A percentile compares a stretch with the other conserved stretches of the same genome.
Conservation (phyloP, 805 yeast genomes). For the Kuraishia cidri region DNA sequence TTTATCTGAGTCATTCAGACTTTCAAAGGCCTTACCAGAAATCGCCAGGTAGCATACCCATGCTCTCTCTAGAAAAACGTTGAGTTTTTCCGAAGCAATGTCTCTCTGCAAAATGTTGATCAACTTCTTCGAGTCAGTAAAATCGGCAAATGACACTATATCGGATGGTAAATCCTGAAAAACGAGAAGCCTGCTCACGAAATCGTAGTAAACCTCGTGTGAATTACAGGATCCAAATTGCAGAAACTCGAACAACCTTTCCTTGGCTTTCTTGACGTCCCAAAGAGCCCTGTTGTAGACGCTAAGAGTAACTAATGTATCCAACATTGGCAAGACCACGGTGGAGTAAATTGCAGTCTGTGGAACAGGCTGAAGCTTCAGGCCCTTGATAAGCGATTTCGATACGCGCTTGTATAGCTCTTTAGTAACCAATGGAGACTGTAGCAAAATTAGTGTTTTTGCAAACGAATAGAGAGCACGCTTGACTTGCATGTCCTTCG, state of each 20-base stretch:
- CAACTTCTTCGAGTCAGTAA: constrained; percentile 5
- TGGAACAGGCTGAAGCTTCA: constrained; percentile 22
- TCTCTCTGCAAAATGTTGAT: constrained; percentile 10
- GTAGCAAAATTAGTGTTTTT: constrained; percentile 15
- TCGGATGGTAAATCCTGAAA: constrained; percentile 3
- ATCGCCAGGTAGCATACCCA: constrained; percentile 17
- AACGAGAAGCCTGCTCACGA: constrained; percentile 12
- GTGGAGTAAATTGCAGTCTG: constrained; percentile 34
- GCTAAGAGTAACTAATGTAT: constrained; percentile 33
- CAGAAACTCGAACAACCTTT: constrained; percentile 35
- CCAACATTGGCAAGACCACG: constrained; percentile 37
- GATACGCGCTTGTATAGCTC: constrained; percentile 29
- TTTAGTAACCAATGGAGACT: constrained; percentile 12
- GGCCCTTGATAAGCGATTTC: constrained; percentile 32
- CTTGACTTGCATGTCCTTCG: constrained; percentile 30
- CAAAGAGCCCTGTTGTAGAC: constrained; percentile 39
- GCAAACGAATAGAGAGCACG: constrained; percentile 29
- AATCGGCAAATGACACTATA: constrained; percentile 1
- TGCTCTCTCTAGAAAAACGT: constrained; percentile 12
- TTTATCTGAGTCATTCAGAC: neutral
- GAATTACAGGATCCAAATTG: constrained; percentile 47
- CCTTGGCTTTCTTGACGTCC: constrained; percentile 39
- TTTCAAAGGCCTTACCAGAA: neutral
- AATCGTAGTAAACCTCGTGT: constrained; percentile 35
- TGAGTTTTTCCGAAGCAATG: constrained; percentile 13